Evolutionary conservation across 1,139 yeast genomes (phyloP).

Genomic region (Scheffersomyces segobiensis): DNA sequence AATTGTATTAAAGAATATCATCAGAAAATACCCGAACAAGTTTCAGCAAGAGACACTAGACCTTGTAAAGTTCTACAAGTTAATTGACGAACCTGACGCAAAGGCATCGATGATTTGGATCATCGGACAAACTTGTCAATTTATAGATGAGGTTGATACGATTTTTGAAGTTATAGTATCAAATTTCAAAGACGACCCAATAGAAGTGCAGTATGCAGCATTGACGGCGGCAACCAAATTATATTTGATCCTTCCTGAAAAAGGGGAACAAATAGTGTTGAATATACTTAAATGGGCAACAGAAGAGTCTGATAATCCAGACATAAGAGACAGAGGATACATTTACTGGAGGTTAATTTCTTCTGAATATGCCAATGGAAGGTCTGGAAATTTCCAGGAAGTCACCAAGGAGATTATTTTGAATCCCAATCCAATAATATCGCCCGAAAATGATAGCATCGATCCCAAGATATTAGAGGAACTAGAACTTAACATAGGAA

Average conservation of each 20-base stretch:
- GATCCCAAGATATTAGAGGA: slow-evolving; percentile 77
- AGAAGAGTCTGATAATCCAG: slow-evolving; percentile 75
- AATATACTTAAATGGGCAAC: slow-evolving; percentile 68
- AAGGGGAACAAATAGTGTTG: slow-evolving; percentile 59
- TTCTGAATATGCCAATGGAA: slow-evolving; percentile 30
- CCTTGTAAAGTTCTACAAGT: slow-evolving; percentile 43
- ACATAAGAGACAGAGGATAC: slow-evolving; percentile 79
- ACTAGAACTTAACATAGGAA: slow-evolving; percentile 77
- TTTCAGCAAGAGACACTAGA: slow-evolving; percentile 41
- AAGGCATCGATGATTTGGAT: slow-evolving; percentile 84
- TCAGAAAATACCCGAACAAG: slow-evolving; percentile 68
- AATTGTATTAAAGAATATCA: slow-evolving; percentile 72
- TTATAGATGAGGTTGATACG: slow-evolving; percentile 47
- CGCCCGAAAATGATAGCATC: slow-evolving; percentile 67
- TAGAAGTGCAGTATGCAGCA: slow-evolving; percentile 72
- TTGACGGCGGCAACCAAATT: slow-evolving; percentile 75
- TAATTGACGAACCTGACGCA: slow-evolving; percentile 75
- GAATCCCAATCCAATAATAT: slow-evolving; percentile 62
- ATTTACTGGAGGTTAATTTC: slow-evolving; percentile 85
- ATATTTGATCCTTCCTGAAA: slow-evolving; percentile 58
- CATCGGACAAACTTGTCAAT: slow-evolving; percentile 66
- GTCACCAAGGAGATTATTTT: slow-evolving; percentile 57
- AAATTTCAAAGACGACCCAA: slow-evolving; percentile 58
- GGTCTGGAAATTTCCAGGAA: slow-evolving; percentile 32
- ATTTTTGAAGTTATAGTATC: slow-evolving; percentile 48